Evolutionary conservation across 208 protist species (phyloP).

Genomic region (Leishmania lainsoni): DNA sequence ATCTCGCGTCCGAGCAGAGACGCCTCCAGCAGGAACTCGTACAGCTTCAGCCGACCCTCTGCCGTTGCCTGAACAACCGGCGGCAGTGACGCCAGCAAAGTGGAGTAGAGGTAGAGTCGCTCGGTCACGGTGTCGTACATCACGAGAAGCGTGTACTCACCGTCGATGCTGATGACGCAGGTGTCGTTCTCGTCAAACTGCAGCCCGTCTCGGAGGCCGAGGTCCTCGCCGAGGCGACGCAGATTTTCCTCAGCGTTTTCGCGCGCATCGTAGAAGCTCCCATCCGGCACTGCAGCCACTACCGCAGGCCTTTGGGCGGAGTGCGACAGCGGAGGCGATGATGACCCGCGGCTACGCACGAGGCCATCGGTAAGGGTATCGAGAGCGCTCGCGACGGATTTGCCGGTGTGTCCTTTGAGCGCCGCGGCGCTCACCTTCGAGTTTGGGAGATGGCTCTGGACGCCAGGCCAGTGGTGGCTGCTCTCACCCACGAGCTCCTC

Average conservation of each 20-base stretch:
- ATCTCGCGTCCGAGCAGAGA: slow-evolving; percentile 81
- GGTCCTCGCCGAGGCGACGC: slow-evolving; percentile 59
- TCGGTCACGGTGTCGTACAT: slow-evolving; percentile 74
- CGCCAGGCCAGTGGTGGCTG: background rate
- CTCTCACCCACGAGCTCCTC: background rate
- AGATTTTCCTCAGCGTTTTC: slow-evolving; percentile 70
- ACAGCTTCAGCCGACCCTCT: slow-evolving; percentile 48
- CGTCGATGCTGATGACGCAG: slow-evolving; percentile 65
- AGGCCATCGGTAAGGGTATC: background rate
- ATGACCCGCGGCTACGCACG: slow-evolving; percentile 19
- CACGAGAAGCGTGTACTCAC: slow-evolving; percentile 65
- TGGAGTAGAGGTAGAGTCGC: slow-evolving; percentile 81
- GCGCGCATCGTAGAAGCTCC: slow-evolving; percentile 45
- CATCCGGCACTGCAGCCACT: slow-evolving; percentile 25
- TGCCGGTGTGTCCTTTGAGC: background rate
- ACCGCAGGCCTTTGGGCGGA: background rate
- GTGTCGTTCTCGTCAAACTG: slow-evolving; percentile 75
- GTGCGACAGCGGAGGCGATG: background rate
- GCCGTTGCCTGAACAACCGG: slow-evolving; percentile 7
- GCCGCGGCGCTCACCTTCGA: background rate
- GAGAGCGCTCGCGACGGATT: background rate
- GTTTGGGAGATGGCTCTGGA: background rate
- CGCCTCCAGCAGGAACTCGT: slow-evolving; percentile 77
- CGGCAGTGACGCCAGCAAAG: slow-evolving; percentile 65
- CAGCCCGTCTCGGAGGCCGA: slow-evolving; percentile 47